phyloP scores from a whole-genome alignment of 257 asterid species.

The Marsdenia floribunda region DNA sequence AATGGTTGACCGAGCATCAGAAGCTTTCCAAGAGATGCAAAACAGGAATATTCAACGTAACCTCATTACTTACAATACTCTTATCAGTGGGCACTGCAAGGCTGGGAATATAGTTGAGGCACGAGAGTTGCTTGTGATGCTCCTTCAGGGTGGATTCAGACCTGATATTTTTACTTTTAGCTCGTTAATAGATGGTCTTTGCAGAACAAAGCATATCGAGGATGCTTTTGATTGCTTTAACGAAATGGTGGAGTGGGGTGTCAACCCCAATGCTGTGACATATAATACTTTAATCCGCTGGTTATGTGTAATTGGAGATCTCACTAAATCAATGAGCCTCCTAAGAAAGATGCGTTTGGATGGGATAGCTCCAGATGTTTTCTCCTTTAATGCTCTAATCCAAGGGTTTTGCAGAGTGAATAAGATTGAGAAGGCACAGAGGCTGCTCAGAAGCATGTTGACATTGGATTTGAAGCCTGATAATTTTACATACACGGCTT shows the following conservation, averaged over 20 bases:
- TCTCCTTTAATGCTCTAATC: slow-evolving; percentile 73
- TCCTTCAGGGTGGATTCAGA: slow-evolving; percentile 46
- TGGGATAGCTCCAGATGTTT: slow-evolving; percentile 62
- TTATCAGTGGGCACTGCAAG: slow-evolving; percentile 66
- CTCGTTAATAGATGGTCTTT: slow-evolving; percentile 75
- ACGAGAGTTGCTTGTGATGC: slow-evolving; percentile 48
- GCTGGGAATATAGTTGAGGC: slow-evolving; percentile 45
- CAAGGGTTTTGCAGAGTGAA: slow-evolving; percentile 52
- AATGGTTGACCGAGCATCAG: slow-evolving; percentile 55
- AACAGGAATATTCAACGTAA: slow-evolving; percentile 51
- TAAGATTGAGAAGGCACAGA: slow-evolving; percentile 66
- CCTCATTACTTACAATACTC: slow-evolving; percentile 73
- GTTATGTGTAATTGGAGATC: slow-evolving; percentile 57
- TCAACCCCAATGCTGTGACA: slow-evolving; percentile 54
- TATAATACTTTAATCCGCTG: slow-evolving; percentile 73
- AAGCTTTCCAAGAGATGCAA: slow-evolving; percentile 50
- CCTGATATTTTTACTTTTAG: slow-evolving; percentile 79
- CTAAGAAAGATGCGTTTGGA: slow-evolving; percentile 66
- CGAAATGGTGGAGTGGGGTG: slow-evolving; percentile 84
- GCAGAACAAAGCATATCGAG: slow-evolving; percentile 39
- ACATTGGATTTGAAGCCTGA: slow-evolving; percentile 58
- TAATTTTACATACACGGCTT: slow-evolving; percentile 63
- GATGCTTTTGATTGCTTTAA: slow-evolving; percentile 79
- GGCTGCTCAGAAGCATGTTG: slow-evolving; percentile 65
- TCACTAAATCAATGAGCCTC: slow-evolving; percentile 46